A percentile compares a stretch with the other conserved stretches of the same genome.
Conservation (phyloP, 2,329 filamentous ascomycete genomes). For the Hypoxylon sp. region DNA sequence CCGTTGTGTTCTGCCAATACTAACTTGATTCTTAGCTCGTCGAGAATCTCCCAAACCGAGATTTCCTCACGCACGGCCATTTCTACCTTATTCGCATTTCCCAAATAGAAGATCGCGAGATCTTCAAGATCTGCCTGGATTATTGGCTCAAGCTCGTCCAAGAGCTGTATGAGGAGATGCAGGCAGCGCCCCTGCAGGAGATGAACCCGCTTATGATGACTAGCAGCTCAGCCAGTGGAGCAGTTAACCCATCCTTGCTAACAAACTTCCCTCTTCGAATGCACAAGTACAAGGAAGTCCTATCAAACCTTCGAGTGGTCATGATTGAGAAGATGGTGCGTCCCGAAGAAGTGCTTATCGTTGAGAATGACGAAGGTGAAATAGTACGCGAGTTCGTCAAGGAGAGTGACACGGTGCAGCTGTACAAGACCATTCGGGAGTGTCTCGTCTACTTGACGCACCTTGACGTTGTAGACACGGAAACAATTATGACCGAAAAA, state of each 20-base stretch:
- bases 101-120: constrained; percentile 98
- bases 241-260: constrained; percentile 86
- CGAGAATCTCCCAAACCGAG: constrained; percentile 93
- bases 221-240: constrained; percentile 82
- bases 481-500: constrained; percentile 99
- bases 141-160: constrained; percentile 99
- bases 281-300: constrained; percentile 95
- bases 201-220: constrained; percentile 90
- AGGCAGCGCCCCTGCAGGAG: constrained; percentile 92
- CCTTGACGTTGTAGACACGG: constrained; percentile 95
- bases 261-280: constrained; percentile 94
- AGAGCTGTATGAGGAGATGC: constrained; percentile 99
- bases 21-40: constrained; percentile 74
- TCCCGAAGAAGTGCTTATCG: constrained; percentile 96
- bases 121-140: constrained; percentile 99
- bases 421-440: constrained; percentile 99
- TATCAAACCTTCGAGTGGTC: constrained; percentile 93
- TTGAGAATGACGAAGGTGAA: constrained; percentile 99
- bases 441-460: constrained; percentile 98
- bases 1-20: constrained; percentile 12
- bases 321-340: constrained; percentile 99
- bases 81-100: constrained; percentile 99
- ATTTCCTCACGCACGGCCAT: constrained; percentile 95
- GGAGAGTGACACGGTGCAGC: constrained; percentile 97
- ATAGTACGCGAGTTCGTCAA: constrained; percentile 99